Percentiles rank a stretch among this genome's conserved stretches.
phyloP scores from a whole-genome alignment of 768 basidiomycete species.

The Roridomyces roridus region DNA sequence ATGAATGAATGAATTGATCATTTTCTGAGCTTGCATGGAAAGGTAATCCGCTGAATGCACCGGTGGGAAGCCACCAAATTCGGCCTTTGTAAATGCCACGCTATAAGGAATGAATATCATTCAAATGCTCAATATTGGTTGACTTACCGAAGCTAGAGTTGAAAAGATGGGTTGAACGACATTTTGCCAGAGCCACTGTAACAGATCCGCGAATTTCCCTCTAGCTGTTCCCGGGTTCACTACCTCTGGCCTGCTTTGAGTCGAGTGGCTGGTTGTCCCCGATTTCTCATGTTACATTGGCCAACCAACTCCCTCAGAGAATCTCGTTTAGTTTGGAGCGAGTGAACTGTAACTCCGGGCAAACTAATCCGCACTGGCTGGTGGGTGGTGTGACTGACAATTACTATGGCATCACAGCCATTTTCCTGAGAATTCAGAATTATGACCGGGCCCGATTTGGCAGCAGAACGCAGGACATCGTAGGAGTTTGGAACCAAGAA shows the following conservation, averaged over 20 bases:
- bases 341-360: neutral
- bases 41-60: constrained; percentile 21
- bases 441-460: constrained; percentile 23
- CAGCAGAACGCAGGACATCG: constrained; percentile 5
- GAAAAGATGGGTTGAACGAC: constrained; percentile 14
- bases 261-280: neutral
- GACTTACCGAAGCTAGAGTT: constrained; percentile 10
- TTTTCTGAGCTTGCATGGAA: constrained; percentile 20
- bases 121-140: too few relatives aligned
- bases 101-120: constrained; percentile 2
- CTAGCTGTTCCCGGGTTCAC: too few relatives aligned
- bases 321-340: neutral
- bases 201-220: constrained; percentile 7
- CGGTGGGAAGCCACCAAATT: constrained; percentile 26
- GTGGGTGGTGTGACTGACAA: constrained; percentile 2
- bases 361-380: constrained; percentile 13
- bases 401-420: constrained; percentile 23
- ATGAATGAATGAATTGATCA: constrained; percentile 18
- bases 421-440: constrained; percentile 17
- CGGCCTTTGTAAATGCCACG: constrained; percentile 14
- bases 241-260: neutral
- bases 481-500: constrained; percentile 16
- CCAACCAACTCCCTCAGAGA: constrained; percentile 3
- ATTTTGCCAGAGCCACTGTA: constrained; percentile 14
- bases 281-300: neutral